Conservation (phyloP, 2,329 filamentous ascomycete species). For the Stylonectria norvegica region DNA sequence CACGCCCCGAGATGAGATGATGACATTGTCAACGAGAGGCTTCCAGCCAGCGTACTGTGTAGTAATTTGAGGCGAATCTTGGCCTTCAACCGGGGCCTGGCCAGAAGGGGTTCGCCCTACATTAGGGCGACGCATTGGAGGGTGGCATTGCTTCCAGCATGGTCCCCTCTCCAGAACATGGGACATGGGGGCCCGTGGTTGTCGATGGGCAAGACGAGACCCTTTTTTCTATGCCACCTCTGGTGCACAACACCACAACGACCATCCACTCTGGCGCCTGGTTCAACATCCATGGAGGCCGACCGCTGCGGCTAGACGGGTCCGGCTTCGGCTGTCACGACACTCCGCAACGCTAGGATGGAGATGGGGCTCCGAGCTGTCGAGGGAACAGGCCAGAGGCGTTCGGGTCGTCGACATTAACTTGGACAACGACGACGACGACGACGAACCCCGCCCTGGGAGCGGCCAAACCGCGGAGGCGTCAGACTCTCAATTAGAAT, state of each 20-base stretch:
- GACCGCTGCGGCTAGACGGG: constrained; percentile 3
- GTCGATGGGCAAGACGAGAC: constrained; percentile 20
- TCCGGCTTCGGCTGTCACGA: constrained; percentile 18
- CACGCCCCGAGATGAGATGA: constrained; percentile 21
- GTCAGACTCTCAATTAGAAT: constrained; percentile 6
- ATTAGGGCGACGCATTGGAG: constrained; percentile 33
- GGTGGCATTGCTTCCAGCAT: constrained; percentile 29
- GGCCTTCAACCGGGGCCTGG: constrained; percentile 24
- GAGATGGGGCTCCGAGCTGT: constrained; percentile 14
- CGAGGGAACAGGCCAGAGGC: background rate
- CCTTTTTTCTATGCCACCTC: constrained; percentile 18
- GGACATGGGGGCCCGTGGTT: constrained; percentile 17
- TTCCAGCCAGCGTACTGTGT: constrained; percentile 21
- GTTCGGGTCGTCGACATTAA: too few species aligned
- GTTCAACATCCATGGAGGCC: constrained; percentile 5
- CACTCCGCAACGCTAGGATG: constrained; percentile 13
- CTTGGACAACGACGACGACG: too few species aligned
- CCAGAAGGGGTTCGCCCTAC: constrained; percentile 32
- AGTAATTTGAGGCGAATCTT: constrained; percentile 30
- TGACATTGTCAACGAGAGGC: constrained; percentile 14
- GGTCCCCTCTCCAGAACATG: constrained; percentile 15
- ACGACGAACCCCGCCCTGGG: constrained; percentile 3
- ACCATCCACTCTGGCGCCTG: background rate
- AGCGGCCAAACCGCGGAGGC: constrained; percentile 10
- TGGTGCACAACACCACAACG: background rate